Conservation (phyloP, 2,329 filamentous ascomycete species). For the Eurotiales sp. region DNA sequence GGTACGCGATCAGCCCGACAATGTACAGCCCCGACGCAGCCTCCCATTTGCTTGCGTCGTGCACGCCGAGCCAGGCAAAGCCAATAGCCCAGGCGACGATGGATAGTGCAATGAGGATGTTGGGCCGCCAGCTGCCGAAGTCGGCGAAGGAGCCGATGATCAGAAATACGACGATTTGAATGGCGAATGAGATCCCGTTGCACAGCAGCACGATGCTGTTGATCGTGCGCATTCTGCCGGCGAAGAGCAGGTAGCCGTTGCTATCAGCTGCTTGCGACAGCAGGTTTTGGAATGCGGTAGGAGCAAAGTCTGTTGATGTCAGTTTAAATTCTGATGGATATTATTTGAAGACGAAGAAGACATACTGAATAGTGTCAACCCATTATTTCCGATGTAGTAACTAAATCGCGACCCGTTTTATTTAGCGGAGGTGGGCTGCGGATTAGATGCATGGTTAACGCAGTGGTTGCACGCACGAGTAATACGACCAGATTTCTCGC, state of each 20-base stretch:
- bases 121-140: conserved; percentile 62
- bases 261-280: conserved; percentile 58
- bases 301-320: conserved; percentile 49
- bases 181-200: conserved; percentile 66
- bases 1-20: conserved; percentile 63
- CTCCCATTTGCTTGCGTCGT: conserved; percentile 58
- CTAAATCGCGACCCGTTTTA: conserved; percentile 19
- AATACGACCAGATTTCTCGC: conserved; percentile 57
- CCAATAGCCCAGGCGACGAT: conserved; percentile 60
- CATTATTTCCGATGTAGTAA: conserved; percentile 67
- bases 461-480: conserved; percentile 36
- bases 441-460: neutral
- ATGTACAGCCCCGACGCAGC: conserved; percentile 61
- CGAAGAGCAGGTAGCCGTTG: conserved; percentile 52
- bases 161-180: conserved; percentile 55
- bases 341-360: neutral
- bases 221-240: conserved; percentile 55
- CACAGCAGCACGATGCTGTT: conserved; percentile 63
- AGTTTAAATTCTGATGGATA: neutral
- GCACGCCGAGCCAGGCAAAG: conserved; percentile 65
- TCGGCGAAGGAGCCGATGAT: conserved; percentile 51
- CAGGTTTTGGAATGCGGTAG: conserved; percentile 63
- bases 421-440: neutral
- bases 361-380: conserved; percentile 55
- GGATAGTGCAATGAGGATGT: conserved; percentile 60